Base-by-base conservation (phyloP, 2,329 filamentous ascomycete genomes). In the Periglandula ipomoeae region DNA sequence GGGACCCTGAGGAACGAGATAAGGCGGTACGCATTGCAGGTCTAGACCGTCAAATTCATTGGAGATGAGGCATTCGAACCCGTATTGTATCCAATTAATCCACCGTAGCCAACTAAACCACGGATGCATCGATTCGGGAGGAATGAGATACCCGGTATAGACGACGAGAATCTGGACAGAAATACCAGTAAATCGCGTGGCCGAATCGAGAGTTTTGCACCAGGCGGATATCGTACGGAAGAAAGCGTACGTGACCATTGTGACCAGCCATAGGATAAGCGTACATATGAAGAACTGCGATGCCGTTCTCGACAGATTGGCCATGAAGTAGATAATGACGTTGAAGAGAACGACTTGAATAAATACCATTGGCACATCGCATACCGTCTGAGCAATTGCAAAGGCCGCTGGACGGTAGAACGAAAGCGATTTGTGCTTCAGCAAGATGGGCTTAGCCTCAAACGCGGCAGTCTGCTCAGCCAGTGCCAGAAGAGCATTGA, bases 321-420 rank as follows among this genome's bases (percentile, higher is more conserved):
- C 78, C 82, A 91, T 83, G 65, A 89, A 90, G 68, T 90, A 91
- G 34, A 90, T 71, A 17, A 83, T 75, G 35, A 87, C 43, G 52
- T 85, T 85, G 67, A 89, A 90, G 19, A 80, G 67, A 47, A 84
- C 67, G 0, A 83, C 72, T 55, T 87, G 85, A 7, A 75, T 48
- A 11, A 88, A 69, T 53, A 90, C 81, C 5, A 75, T 55, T 0
- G 80, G 64, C 68, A 84, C 53, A 77, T 88, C 81, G 1, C 71
- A 65, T 0, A 82, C 66, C 0, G 79, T 74, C 26, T 77, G 71
- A 5, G 79, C 78, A 2, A 82, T 66, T 1, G 75, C 73, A 52
- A 79, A 78, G 9, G 77, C 75, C 4, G 73, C 71, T 0, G 78
- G 77, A 0, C 76, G 77, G 53, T 85, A 85, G 61, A 86, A 85